Base-by-base conservation (phyloP, 805 yeast genomes). In the Priceomyces melissophilus region DNA sequence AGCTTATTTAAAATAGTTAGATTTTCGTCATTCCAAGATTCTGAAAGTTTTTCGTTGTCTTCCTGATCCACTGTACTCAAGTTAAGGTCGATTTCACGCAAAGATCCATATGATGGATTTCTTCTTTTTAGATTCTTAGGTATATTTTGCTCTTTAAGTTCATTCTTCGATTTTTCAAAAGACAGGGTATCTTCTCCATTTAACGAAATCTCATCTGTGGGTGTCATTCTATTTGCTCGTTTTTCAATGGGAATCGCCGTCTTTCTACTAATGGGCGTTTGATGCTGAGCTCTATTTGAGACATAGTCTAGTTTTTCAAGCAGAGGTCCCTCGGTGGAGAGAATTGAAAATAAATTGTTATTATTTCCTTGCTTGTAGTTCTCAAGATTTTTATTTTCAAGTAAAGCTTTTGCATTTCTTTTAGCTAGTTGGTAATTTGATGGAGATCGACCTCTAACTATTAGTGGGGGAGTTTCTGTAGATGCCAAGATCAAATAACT, bases 361-460 rank as follows among this genome's bases (percentile, higher is more conserved):
- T 31, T 23, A 20, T 33, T 12, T 15, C 26, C 39, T 3, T 14
- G 16, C 20, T 25, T 28, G 9, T 35, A 13, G 13, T 11, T 17
- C 20, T 36, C 40, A 10, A 30, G n/a, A 10, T 35, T 39, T 10
- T 30, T 26, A 15, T 34, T 39, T 16, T 32, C 29, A 30, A 35
- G 42, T 28, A 25, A n/a, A 12, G 40, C 32, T 27, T 40, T 43
- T 30, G 32, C 35, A 27, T 40, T 39, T 33, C 35, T 40, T 34
- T 33, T 43, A 12, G 41, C 43, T 8, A 38, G 30, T 38, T 46
- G 52, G 43, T 81, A 81, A 49, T 77, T 81, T 0, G 86, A 75
- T 1, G 87, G 87, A 0, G 87, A 81, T 49, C 87, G 65, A 2
- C 87, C 87, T 44, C 87, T 64, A 5, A 82, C 74, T 1, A 75